A percentile compares a stretch with the other conserved stretches of the same genome.
phyloP scores from a whole-genome alignment of 257 asterid genomes.

The Solanum appendiculatum region DNA sequence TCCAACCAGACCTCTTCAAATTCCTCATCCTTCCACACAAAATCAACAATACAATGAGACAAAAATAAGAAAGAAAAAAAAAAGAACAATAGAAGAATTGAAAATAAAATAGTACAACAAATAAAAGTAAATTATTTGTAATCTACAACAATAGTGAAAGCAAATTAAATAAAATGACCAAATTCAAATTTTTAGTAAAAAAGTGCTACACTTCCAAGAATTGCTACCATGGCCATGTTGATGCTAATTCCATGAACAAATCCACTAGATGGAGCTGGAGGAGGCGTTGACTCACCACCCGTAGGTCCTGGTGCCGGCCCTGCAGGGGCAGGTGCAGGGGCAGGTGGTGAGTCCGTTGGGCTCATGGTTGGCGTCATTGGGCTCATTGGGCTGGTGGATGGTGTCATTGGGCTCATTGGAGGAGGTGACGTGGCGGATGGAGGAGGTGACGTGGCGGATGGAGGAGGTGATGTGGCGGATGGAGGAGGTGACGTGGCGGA shows the following conservation, averaged over 20 bases:
- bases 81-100: neutral
- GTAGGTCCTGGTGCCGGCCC: neutral
- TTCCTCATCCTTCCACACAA: constrained; percentile 2
- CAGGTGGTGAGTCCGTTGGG: neutral
- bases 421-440: constrained; percentile 1
- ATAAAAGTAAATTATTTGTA: constrained; percentile 2
- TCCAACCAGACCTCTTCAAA: neutral
- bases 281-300: neutral
- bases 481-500: neutral
- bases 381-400: neutral
- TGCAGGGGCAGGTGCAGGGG: constrained; percentile 21
- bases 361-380: neutral
- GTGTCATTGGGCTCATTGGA: constrained; percentile 1
- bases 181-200: constrained; percentile 11
- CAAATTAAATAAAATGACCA: neutral
- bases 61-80: neutral
- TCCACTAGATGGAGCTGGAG: constrained; percentile 16
- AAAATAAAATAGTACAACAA: constrained; percentile 13
- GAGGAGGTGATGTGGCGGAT: neutral
- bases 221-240: constrained; percentile 24
- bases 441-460: neutral
- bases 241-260: constrained; percentile 22
- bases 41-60: neutral
- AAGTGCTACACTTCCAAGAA: constrained; percentile 45
- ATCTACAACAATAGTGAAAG: constrained; percentile 8